Conservation (phyloP, 2,329 filamentous ascomycete species). For the Rachicladosporium sp. region DNA sequence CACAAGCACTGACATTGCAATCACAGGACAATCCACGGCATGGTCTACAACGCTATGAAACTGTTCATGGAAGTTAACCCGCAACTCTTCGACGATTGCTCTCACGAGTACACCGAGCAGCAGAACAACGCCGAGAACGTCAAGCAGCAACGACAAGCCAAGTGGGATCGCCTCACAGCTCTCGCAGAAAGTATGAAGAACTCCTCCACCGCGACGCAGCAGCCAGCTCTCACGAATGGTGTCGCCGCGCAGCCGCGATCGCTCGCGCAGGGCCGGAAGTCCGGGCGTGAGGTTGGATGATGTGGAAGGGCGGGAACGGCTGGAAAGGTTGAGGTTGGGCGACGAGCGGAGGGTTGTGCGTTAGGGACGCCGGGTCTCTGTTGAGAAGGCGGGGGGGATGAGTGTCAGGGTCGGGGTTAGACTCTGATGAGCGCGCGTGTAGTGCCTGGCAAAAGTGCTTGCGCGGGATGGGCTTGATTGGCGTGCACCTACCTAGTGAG, state of each 20-base stretch:
- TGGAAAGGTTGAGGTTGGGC: conserved; percentile 82
- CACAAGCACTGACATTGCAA: conserved; percentile 6
- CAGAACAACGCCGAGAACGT: conserved; percentile 84
- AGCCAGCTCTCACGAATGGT: too few relatives aligned
- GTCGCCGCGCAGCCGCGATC: too few relatives aligned
- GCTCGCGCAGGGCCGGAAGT: too few relatives aligned
- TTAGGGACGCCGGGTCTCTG: too few relatives aligned
- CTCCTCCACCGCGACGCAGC: too few relatives aligned
- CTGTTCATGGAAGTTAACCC: conserved; percentile 99
- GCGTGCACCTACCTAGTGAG: too few relatives aligned
- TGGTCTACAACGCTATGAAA: conserved; percentile 99
- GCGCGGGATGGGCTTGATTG: too few relatives aligned
- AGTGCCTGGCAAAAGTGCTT: too few relatives aligned
- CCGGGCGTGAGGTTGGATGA: conserved; percentile 38
- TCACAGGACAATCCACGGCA: conserved; percentile 87
- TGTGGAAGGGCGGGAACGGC: conserved; percentile 62
- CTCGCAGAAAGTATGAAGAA: conserved; percentile 48
- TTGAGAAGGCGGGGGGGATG: too few relatives aligned
- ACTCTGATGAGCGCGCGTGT: too few relatives aligned
- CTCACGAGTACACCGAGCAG: conserved; percentile 92
- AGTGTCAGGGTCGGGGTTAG: too few relatives aligned
- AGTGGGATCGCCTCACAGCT: conserved; percentile 78
- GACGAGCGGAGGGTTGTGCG: conserved; percentile 46
- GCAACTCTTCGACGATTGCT: conserved; percentile 95
- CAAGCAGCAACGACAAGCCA: conserved; percentile 67